Evolutionary conservation across 768 basidiomycete species (phyloP), one percentile per base, ranked within the genome.

Genomic region (Kwoniella sp.): DNA sequence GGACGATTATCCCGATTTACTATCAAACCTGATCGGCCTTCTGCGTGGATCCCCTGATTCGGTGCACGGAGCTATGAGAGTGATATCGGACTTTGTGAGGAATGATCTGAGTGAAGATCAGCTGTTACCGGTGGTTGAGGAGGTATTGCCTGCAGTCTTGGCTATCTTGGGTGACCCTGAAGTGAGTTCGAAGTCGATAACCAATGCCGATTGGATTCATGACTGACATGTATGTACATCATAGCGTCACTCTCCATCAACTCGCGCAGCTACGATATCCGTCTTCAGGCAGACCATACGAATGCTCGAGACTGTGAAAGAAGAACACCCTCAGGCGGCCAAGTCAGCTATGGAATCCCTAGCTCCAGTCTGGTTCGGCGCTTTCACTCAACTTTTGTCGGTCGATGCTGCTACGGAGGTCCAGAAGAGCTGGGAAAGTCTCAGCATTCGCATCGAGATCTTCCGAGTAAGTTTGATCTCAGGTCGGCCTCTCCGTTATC

Each of bases 1-100:
- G 9, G 93, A 96, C 80, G 91, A 94, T 83, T 98, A 91, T 77
- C 91, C 94, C 0, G 87, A 90, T 51, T 85, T 97, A n/a, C 84
- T 97, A 36, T 83, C 83, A 48, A 83, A 85, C 49, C 85, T 99
- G 21, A 87, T 98, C 65, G 80, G 81, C 33, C 85, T 95, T 10
- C 84, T 98, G 2, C 88, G 90, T 1, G 84, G 83, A 48, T 87
- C 87, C 2, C 81, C 89, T 0, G 84, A 86, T 61, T 85, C 90
- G 5, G 90, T 96, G 6, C 93, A 98, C 80, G 96, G 96, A 24
- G 89, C 94, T 24, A 92, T 99, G 90, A 88, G 93, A 78, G 90
- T 98, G 22, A 87, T 99, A 73, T 88, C 88, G 9, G 96, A 99
- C 73, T 94, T 97, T 79, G 90, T 95, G 74, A 89, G 90, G 79